A percentile compares a stretch with the other conserved stretches of the same genome.
Evolutionary conservation across 768 basidiomycete genomes (phyloP).

Genomic region (Amyloporia xantha): DNA sequence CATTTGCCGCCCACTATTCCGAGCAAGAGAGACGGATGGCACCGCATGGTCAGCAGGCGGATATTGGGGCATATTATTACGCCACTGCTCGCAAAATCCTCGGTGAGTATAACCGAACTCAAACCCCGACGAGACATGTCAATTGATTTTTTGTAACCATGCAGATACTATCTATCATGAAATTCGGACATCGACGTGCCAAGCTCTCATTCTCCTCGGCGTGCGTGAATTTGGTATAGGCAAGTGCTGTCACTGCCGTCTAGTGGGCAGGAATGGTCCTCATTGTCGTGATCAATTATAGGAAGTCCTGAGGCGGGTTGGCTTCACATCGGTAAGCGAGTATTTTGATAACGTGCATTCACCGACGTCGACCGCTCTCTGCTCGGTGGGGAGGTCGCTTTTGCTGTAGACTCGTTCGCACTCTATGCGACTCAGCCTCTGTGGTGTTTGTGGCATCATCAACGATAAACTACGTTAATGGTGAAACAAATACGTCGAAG

Average conservation of each 20-base stretch:
- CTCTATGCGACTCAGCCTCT: no score
- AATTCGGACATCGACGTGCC: conserved; percentile 68
- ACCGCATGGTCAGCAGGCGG: conserved; percentile 27
- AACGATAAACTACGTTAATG: no score
- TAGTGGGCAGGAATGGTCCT: no score
- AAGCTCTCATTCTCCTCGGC: conserved; percentile 74
- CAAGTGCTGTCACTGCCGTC: no score
- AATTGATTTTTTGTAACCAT: conserved; percentile 4
- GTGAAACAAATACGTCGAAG: no score
- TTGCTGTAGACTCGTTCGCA: no score
- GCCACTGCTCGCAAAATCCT: conserved; percentile 55
- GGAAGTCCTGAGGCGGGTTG: conserved; percentile 86
- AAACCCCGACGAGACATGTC: no score
- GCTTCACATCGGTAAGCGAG: conserved; percentile 57
- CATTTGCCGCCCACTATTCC: conserved; percentile 69
- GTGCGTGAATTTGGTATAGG: conserved; percentile 85
- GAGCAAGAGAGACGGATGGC: background rate
- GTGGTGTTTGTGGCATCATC: no score
- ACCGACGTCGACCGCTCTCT: no score
- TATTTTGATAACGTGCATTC: no score
- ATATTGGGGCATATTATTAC: conserved; percentile 59
- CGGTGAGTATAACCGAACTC: conserved; percentile 46
- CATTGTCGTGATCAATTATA: no score
- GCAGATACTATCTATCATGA: conserved; percentile 45
- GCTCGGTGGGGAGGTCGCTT: no score